Evolutionary conservation across 192 early-diverging fungal genomes (phyloP).

Genomic region (Coemansia sp.): DNA sequence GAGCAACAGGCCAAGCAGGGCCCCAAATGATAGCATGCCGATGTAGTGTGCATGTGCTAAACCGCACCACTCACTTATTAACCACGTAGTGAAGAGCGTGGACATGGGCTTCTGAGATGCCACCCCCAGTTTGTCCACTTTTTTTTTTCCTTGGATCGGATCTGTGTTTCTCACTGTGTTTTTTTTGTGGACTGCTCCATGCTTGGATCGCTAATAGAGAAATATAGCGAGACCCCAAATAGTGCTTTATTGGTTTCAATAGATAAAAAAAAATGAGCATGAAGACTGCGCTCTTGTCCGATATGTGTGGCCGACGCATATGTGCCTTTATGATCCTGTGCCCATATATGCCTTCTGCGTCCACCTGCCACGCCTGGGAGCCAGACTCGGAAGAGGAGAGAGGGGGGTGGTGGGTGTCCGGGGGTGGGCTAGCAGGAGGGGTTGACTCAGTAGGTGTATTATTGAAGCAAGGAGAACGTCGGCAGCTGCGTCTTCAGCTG

Average conservation of each 20-base stretch:
- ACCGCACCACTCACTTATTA: not conserved
- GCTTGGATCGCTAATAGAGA: not conserved
- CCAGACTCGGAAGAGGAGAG: not conserved
- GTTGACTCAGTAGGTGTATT: not conserved
- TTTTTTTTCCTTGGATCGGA: not conserved
- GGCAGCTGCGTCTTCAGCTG: not conserved
- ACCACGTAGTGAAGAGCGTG: not conserved
- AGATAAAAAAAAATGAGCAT: not conserved
- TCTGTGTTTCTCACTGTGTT: not conserved
- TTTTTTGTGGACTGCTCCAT: not conserved
- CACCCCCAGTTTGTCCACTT: not conserved
- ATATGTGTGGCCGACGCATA: constrained; percentile 19
- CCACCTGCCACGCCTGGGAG: constrained; percentile 2
- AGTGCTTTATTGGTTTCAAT: constrained; percentile 1
- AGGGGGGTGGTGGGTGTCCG: not conserved
- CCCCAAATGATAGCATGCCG: not conserved
- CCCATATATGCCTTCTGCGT: constrained; percentile 4
- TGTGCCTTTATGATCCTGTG: constrained; percentile 12
- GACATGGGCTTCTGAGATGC: not conserved
- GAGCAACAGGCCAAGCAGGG: not conserved
- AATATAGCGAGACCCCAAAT: not conserved
- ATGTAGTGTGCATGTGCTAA: constrained; percentile 5
- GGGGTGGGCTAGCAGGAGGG: not conserved
- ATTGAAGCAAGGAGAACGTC: not conserved
- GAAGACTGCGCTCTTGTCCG: constrained; percentile 6